Base-by-base conservation (phyloP, 805 yeast genomes). In the Groenewaldozyma tartarivorans region DNA sequence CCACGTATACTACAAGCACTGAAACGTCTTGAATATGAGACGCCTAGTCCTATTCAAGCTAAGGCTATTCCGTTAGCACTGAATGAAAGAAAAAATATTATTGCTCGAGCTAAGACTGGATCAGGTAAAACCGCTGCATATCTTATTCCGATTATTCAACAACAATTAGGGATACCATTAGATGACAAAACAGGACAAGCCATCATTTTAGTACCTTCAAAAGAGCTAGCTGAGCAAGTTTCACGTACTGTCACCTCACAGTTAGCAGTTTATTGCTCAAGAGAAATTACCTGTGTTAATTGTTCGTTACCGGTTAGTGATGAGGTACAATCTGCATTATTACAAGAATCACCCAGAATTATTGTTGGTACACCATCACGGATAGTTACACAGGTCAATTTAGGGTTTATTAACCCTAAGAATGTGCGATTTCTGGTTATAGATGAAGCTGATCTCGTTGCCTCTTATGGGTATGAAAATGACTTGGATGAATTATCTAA, bases 81-180 rank as follows among this genome's bases (percentile, higher is more conserved):
- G 40, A 82, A 85, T 48, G 92, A 90, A 50, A 83, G 81, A 56
- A 80, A 87, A 64, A 96, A 90, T 58, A 81, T 90, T 48, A 81
- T 90, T 36, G 96, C 96, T 30, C 79, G 83, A 57, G 96, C 97
- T 4, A 77, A 85, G 20, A 90, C 98, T 0, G 98, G 98, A 3
- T 82, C 95, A 5, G 97, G 97, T 49, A 90, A 90, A 61, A 90
- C 97, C 0, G 83, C 85, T 7, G 94, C 96, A 1, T 90, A 90
- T 57, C 63, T 81, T 48, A 72, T 90, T 37, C 98, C 98, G 4
- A 79, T 92, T 15, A 60, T 92, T 32, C 94, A 92, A 59, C 18
- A 30, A 29, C 27, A 35, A 11, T 24, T 40, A 31, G 27, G 17
- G 13, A 27, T 45, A 20, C 36, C 46, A 48, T 36, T 58, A 57